A percentile compares a stretch with the other conserved stretches of the same genome.
These are phyloP conservation scores for Nitzschia palea DNA, from an alignment of 108 stramenopile species.

Conservation along the genomic window DNA sequence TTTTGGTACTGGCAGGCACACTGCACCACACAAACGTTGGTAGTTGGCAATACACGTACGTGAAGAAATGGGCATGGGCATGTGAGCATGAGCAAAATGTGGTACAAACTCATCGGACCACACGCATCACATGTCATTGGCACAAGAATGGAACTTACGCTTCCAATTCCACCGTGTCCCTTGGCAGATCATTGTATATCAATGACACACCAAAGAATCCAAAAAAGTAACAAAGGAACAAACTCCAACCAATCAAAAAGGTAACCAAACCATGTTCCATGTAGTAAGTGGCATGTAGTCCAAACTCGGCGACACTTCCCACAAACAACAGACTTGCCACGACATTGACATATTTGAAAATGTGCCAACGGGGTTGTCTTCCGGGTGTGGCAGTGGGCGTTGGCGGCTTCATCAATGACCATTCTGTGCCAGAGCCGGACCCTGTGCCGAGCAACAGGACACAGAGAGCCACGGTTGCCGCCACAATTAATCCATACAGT, in stretches of 20 bases:
- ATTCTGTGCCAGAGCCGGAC: neutral
- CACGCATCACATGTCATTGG: neutral
- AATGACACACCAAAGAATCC: slow-evolving; percentile 97
- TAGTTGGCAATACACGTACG: too few species aligned
- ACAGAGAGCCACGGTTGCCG: slow-evolving; percentile 53
- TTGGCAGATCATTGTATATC: slow-evolving; percentile 46
- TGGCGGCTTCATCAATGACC: neutral
- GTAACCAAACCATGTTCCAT: slow-evolving; percentile 61
- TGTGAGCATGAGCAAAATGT: too few species aligned
- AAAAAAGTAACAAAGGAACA: slow-evolving; percentile 91
- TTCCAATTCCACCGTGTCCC: too few species aligned
- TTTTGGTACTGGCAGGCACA: slow-evolving; percentile 37
- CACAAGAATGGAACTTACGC: too few species aligned
- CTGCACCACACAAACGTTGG: too few species aligned
- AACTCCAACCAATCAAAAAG: slow-evolving; percentile 74
- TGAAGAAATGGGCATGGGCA: neutral
- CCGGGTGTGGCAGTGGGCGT: neutral
- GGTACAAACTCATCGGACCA: too few species aligned
- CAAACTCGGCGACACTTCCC: slow-evolving; percentile 60
- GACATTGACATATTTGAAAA: slow-evolving; percentile 72
- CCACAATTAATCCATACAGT: slow-evolving; percentile 67
- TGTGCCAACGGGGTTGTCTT: slow-evolving; percentile 76
- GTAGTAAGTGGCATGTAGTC: slow-evolving; percentile 60
- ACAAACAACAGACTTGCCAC: slow-evolving; percentile 53
- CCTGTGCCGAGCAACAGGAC: slow-evolving; percentile 56